phyloP scores from a whole-genome alignment of 1,139 yeast species.

The Hansenula sp. region DNA sequence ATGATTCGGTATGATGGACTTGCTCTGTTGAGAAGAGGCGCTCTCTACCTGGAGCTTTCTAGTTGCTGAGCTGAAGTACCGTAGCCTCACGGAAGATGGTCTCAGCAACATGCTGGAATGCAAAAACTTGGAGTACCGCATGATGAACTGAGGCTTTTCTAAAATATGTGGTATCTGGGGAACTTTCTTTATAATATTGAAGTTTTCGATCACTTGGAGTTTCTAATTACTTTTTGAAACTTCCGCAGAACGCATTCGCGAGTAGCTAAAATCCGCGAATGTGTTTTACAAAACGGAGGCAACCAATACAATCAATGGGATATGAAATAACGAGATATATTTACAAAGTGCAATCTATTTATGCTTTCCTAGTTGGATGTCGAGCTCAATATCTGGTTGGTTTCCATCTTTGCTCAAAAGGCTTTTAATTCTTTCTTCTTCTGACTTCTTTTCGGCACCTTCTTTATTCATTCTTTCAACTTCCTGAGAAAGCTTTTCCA shows the following conservation, averaged over 20 bases:
- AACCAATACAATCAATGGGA: neutral
- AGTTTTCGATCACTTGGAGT: no score
- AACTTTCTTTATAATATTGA: no score
- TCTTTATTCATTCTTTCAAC: conserved; percentile 5
- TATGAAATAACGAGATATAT: neutral
- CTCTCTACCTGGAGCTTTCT: neutral
- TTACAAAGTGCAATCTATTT: conserved; percentile 1
- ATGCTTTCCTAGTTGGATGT: conserved; percentile 13
- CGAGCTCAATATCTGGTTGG: conserved; percentile 16
- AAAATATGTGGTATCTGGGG: neutral
- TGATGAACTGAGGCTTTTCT: neutral
- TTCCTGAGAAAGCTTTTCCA: conserved; percentile 44
- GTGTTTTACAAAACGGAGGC: no score
- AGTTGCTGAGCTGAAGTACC: neutral
- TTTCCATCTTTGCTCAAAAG: conserved; percentile 6
- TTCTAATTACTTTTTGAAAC: no score
- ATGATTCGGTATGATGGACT: conserved; percentile 1
- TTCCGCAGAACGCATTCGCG: neutral
- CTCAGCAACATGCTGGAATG: neutral
- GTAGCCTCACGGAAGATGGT: neutral
- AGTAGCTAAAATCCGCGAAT: no score
- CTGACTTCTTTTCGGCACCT: conserved; percentile 2
- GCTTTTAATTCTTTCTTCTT: conserved; percentile 10
- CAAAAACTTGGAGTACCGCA: neutral
- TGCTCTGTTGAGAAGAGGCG: neutral